phyloP scores from a whole-genome alignment of 2,329 filamentous ascomycete genomes.

The Phialemonium atrogriseum region DNA sequence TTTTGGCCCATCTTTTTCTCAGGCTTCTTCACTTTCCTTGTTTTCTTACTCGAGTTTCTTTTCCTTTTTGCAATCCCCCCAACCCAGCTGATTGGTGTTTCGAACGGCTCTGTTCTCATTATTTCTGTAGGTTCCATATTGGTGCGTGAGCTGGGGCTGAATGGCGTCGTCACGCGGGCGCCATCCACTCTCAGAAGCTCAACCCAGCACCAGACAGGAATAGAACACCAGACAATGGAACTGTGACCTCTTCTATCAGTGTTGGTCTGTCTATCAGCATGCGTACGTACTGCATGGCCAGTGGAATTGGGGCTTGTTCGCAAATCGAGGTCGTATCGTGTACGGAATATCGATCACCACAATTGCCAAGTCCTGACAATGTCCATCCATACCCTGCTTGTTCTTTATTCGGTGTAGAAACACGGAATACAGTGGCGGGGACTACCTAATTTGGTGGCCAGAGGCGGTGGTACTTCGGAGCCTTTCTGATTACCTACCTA shows the following conservation, averaged over 20 bases:
- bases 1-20: too few species aligned
- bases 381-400: not conserved
- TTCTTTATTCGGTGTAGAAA: too few species aligned
- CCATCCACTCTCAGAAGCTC: too few species aligned
- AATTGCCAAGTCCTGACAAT: constrained; percentile 1
- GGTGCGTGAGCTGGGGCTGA: too few species aligned
- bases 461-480: constrained; percentile 22
- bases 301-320: not conserved
- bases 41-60: not conserved
- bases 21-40: too few species aligned
- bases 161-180: too few species aligned
- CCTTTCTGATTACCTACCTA: constrained; percentile 20
- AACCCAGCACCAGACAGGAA: not conserved
- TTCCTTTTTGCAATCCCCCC: constrained; percentile 1
- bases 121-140: too few species aligned
- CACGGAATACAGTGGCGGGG: too few species aligned
- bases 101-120: constrained; percentile 3
- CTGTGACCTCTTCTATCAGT: not conserved
- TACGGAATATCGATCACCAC: not conserved
- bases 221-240: too few species aligned
- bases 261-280: not conserved
- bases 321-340: not conserved
- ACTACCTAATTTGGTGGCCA: constrained; percentile 6
- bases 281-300: not conserved
- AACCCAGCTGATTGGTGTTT: constrained; percentile 1